Base-by-base conservation (phyloP, 2,329 filamentous ascomycete species). In the Stylonectria norvegica region DNA sequence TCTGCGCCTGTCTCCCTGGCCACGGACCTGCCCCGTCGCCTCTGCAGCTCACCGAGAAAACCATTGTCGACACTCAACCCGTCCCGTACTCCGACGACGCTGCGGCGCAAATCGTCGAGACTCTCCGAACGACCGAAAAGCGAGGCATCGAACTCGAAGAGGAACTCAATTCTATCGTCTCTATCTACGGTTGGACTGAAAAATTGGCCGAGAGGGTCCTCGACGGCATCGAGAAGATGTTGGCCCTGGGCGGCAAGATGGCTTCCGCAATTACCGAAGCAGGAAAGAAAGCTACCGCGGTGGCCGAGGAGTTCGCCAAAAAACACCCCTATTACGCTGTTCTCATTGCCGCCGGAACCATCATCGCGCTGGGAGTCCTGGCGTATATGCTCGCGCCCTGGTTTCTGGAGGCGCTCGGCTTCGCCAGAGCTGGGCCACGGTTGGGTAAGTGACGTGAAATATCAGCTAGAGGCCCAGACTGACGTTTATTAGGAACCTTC, bases 361-460 rank as follows among this genome's bases (percentile, higher is more conserved):
- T 58, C 3, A 30, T 55, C 4, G 47, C 45, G 8, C 25, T 58
- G 8, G 55, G 40, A 2, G 20, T 56, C 2, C 27, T 58, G 11
- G 46, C 41, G 5, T n/a, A n/a, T n/a, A 41, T 42, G 14, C 40
- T 55, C 27, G 47, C 45, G 2, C 47, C 55, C 0, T 56, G 53
- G 53, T 40, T 53, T 8, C 12, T 58, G 36, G 42, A 48, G 7
- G 47, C 48, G 2, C 23, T 58, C 2, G 55, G 55, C 1, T 58
- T 58, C 9, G 43, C 43, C 3, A 4, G 18, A 1, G 36, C 15
- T 2, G 55, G 55, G 0, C 53, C 48, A 1, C 34, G 43, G 14
- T 4, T 44, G 3, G 48, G 55, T 53, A 39, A 28, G 53, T 48
- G 11, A 15, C 14, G 3, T 8, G 4, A 2, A 18, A 2, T 2